Evolutionary conservation across 257 asterid genomes (phyloP).

Genomic region (Nicotiana knightiana): DNA sequence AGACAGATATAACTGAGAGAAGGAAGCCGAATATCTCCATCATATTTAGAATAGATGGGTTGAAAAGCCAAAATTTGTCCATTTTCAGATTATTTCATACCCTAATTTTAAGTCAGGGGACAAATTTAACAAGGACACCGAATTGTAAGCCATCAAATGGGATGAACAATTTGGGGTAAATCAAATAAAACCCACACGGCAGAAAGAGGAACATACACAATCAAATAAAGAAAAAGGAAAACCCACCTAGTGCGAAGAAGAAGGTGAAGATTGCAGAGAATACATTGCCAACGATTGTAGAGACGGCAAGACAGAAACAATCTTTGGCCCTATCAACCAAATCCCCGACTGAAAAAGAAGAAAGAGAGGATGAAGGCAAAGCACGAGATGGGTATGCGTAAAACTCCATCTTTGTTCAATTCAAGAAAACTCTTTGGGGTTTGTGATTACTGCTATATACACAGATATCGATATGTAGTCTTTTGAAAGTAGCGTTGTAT

Average conservation of each 20-base stretch:
- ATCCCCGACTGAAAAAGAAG: constrained; percentile 40
- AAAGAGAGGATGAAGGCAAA: constrained; percentile 43
- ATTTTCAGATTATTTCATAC: not conserved
- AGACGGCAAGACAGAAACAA: constrained; percentile 58
- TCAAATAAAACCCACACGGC: not conserved
- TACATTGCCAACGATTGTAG: constrained; percentile 71
- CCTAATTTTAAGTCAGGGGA: not conserved
- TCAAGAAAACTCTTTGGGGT: constrained; percentile 10
- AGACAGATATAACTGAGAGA: too few relatives aligned
- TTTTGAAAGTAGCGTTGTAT: not conserved
- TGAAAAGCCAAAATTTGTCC: not conserved
- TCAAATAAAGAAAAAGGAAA: not conserved
- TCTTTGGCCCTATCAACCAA: constrained; percentile 56
- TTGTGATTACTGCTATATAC: not conserved
- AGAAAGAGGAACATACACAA: not conserved
- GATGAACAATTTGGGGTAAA: not conserved
- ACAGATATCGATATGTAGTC: not conserved
- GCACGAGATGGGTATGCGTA: constrained; percentile 65
- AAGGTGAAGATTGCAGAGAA: constrained; percentile 87
- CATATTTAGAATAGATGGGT: not conserved
- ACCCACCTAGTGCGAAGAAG: constrained; percentile 81
- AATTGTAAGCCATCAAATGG: not conserved
- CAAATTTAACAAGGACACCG: not conserved
- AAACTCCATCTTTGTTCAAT: constrained; percentile 50
- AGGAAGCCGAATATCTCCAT: too few relatives aligned